Percentiles rank a stretch among this genome's conserved stretches.
phyloP scores from a whole-genome alignment of 2,329 filamentous ascomycete genomes.

The Botryotinia narcissicola region DNA sequence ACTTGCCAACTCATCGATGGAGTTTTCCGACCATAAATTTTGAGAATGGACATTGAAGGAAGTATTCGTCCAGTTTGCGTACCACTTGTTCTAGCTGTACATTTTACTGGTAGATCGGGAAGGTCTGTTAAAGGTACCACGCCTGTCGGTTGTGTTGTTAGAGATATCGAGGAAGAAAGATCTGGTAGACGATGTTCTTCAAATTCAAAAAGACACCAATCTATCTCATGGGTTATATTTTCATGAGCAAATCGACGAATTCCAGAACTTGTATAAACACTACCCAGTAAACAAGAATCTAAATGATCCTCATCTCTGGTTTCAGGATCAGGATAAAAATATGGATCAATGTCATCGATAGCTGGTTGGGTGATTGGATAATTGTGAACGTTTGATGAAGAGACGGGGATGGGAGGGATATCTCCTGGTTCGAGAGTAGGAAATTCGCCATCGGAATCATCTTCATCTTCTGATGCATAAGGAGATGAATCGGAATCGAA shows the following conservation, averaged over 20 bases:
- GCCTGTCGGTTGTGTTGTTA: slow-evolving; percentile 51
- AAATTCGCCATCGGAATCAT: slow-evolving; percentile 50
- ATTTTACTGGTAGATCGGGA: slow-evolving; percentile 77
- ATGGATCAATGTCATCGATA: slow-evolving; percentile 80
- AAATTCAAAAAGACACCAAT: slow-evolving; percentile 91
- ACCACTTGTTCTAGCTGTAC: slow-evolving; percentile 82
- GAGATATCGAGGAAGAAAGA: slow-evolving; percentile 65
- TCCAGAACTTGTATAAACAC: slow-evolving; percentile 86
- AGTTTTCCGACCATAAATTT: slow-evolving; percentile 78
- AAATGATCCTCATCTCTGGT: slow-evolving; percentile 76
- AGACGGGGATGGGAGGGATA: slow-evolving; percentile 72
- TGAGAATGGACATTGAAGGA: slow-evolving; percentile 76
- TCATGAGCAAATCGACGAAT: slow-evolving; percentile 72
- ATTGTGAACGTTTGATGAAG: slow-evolving; percentile 61
- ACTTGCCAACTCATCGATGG: slow-evolving; percentile 71
- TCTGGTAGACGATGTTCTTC: slow-evolving; percentile 66
- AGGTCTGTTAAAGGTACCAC: slow-evolving; percentile 61
- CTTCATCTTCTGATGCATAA: slow-evolving; percentile 39
- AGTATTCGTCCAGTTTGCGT: slow-evolving; percentile 76
- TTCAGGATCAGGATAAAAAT: slow-evolving; percentile 74
- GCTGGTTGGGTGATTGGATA: slow-evolving; percentile 89
- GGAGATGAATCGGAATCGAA: slow-evolving; percentile 23
- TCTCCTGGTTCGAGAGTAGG: slow-evolving; percentile 66
- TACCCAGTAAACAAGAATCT: slow-evolving; percentile 74
- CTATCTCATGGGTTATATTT: slow-evolving; percentile 82